Percentiles rank a stretch among this genome's conserved stretches.
Conservation (phyloP, 2,329 filamentous ascomycete species). For the Calonectria hongkongensis region DNA sequence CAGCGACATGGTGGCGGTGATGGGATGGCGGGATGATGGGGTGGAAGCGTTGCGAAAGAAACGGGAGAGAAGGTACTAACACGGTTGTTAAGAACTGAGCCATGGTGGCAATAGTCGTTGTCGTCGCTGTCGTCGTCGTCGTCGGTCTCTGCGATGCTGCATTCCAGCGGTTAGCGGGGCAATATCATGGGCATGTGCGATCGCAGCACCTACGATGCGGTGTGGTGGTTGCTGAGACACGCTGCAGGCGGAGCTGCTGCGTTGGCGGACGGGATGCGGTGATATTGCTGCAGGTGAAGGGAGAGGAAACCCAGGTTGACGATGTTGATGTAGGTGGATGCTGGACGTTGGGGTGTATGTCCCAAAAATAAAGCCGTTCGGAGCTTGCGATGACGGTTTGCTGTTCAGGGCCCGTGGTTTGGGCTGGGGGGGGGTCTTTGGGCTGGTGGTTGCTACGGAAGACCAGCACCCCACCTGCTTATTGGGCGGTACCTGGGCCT, state of each 20-base stretch:
- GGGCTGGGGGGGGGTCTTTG: constrained; percentile 38
- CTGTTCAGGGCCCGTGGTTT: background rate
- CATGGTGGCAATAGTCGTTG: constrained; percentile 55
- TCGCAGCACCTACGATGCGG: constrained; percentile 42
- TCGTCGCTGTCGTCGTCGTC: constrained; percentile 40
- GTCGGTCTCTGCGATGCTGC: constrained; percentile 49
- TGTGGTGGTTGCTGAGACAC: constrained; percentile 44
- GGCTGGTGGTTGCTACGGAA: constrained; percentile 56
- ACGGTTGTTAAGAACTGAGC: constrained; percentile 66
- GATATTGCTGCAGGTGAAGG: constrained; percentile 11
- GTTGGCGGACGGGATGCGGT: constrained; percentile 26
- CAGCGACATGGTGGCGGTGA: constrained; percentile 47
- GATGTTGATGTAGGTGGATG: constrained; percentile 17
- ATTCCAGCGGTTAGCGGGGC: constrained; percentile 67
- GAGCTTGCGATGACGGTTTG: constrained; percentile 24
- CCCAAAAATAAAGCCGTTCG: constrained; percentile 28
- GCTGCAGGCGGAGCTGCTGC: constrained; percentile 14
- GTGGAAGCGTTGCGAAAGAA: constrained; percentile 3
- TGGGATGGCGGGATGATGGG: constrained; percentile 14
- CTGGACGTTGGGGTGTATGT: constrained; percentile 17
- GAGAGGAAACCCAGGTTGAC: background rate
- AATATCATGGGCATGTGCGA: constrained; percentile 49
- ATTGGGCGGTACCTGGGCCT: constrained; percentile 18
- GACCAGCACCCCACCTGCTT: constrained; percentile 3
- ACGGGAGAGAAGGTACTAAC: constrained; percentile 57